These are phyloP conservation scores for Dipteronia sinensis DNA, from an alignment of 345 rosid species.

Conservation along the genomic window DNA sequence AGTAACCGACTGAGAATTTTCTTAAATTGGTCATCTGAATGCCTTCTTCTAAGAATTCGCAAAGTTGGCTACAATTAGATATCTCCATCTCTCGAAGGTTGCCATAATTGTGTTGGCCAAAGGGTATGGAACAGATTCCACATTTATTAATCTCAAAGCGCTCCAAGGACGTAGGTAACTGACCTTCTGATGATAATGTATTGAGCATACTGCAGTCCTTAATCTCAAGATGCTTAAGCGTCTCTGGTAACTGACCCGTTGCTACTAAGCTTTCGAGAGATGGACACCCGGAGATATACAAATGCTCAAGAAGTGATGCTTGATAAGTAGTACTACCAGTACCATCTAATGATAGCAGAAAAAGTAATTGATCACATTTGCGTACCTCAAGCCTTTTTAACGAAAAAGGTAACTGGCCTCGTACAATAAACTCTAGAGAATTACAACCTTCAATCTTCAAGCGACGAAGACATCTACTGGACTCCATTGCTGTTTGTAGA, in stretches of 20 bases:
- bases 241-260: not conserved
- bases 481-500: not conserved
- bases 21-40: not conserved
- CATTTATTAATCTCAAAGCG: not conserved
- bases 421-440: not conserved
- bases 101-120: slow-evolving; percentile 6
- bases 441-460: not conserved
- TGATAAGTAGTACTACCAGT: not conserved
- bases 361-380: slow-evolving; percentile 4
- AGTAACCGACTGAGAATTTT: not conserved
- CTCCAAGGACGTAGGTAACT: not conserved
- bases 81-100: not conserved
- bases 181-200: not conserved
- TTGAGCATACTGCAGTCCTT: no score
- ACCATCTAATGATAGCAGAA: slow-evolving; percentile 4
- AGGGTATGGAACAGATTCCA: not conserved
- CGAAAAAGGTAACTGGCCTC: not conserved
- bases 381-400: not conserved
- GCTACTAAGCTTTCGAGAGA: not conserved
- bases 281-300: not conserved
- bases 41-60: not conserved
- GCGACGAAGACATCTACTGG: not conserved
- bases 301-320: not conserved
- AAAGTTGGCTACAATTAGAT: not conserved
- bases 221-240: slow-evolving; percentile 1